phyloP scores from a whole-genome alignment of 306 rosid species.

The Senna tora region DNA sequence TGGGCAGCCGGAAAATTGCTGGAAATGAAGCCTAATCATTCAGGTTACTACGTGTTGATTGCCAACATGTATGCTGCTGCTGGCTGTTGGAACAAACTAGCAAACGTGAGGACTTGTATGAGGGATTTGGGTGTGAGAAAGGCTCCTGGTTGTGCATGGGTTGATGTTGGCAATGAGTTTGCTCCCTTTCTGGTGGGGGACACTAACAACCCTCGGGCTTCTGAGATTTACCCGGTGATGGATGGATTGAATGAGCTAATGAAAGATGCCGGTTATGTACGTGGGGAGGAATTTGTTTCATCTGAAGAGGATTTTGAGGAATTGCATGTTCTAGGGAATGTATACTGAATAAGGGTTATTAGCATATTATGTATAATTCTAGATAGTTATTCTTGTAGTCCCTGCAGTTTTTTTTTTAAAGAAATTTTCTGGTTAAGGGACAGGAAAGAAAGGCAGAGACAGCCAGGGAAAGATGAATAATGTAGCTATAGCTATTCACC shows the following conservation, averaged over 20 bases:
- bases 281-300: constrained; percentile 43
- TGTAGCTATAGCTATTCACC: no score
- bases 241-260: constrained; percentile 66
- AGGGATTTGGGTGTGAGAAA: constrained; percentile 78
- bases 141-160: constrained; percentile 81
- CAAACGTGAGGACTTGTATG: constrained; percentile 77
- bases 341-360: constrained; percentile 15
- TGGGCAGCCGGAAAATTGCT: constrained; percentile 88
- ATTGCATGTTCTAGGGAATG: constrained; percentile 34
- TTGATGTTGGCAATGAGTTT: constrained; percentile 65
- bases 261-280: constrained; percentile 57
- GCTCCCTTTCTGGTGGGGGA: constrained; percentile 67
- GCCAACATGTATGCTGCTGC: constrained; percentile 94
- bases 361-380: neutral
- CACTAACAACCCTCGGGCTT: constrained; percentile 57
- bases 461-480: no score
- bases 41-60: constrained; percentile 84
- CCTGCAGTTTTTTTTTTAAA: neutral
- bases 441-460: no score
- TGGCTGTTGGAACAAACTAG: constrained; percentile 74
- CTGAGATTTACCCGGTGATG: constrained; percentile 56
- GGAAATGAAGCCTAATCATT: constrained; percentile 70
- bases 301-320: constrained; percentile 56
- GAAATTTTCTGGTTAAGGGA: neutral
- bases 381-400: constrained; percentile 24